phyloP scores from a whole-genome alignment of 2,329 filamentous ascomycete species.

The Diplodia seriata region DNA sequence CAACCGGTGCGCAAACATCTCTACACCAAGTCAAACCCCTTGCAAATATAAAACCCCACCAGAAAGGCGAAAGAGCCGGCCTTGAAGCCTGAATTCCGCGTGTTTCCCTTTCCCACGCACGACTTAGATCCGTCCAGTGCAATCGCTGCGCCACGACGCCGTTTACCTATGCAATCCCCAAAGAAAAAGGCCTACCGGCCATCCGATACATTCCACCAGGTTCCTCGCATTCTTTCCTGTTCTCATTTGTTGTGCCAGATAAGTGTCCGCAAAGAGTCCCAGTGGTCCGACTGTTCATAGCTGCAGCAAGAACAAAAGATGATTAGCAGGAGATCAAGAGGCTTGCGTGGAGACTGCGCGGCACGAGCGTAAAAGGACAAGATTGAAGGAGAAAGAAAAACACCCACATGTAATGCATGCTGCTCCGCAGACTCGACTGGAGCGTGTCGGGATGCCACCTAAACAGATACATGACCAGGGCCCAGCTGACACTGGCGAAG shows the following conservation, averaged over 20 bases:
- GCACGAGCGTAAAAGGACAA: not conserved
- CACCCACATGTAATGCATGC: constrained; percentile 96
- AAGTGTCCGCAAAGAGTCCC: constrained; percentile 85
- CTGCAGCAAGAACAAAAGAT: constrained; percentile 45
- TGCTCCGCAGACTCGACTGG: constrained; percentile 88
- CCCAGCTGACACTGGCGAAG: constrained; percentile 92
- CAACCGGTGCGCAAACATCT: not conserved
- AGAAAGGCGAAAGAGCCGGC: not conserved
- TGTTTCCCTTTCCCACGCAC: not conserved
- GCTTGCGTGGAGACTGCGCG: not conserved
- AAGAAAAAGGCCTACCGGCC: not conserved
- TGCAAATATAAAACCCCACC: not conserved
- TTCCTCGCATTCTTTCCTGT: not conserved
- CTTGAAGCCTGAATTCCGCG: not conserved
- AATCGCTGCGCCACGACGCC: not conserved
- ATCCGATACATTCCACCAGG: too few species aligned
- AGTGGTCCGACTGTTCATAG: constrained; percentile 82
- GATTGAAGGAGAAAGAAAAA: constrained; percentile 20
- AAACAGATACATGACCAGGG: constrained; percentile 93
- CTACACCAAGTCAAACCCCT: not conserved
- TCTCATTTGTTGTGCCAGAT: constrained; percentile 78
- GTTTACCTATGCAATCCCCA: constrained; percentile 8
- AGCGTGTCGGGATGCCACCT: constrained; percentile 88
- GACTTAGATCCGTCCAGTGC: not conserved
- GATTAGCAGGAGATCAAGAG: constrained; percentile 2